Evolutionary conservation across 2,329 filamentous ascomycete species (phyloP).

Genomic region (Penicillium griseofulvum): DNA sequence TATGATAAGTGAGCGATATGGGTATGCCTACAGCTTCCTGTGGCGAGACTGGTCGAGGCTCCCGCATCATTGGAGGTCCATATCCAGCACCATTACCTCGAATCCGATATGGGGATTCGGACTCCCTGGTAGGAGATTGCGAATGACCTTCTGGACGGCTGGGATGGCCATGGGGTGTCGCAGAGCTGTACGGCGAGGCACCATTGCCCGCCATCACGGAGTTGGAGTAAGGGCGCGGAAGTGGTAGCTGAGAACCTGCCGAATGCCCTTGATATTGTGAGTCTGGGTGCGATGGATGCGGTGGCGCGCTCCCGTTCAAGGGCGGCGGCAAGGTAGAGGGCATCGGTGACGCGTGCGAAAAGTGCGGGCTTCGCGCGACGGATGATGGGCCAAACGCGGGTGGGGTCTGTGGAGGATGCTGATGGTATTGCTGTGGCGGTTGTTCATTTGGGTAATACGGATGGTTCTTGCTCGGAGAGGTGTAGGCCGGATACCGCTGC

Average conservation of each 20-base stretch:
- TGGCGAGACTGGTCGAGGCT: conserved; percentile 34
- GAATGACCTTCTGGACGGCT: conserved; percentile 37
- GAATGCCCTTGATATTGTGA: conserved; percentile 39
- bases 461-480: conserved; percentile 43
- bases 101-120: conserved; percentile 35
- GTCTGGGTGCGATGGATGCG: conserved; percentile 32
- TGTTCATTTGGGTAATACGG: conserved; percentile 44
- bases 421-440: conserved; percentile 34
- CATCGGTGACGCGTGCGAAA: conserved; percentile 41
- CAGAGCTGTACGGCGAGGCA: conserved; percentile 38
- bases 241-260: conserved; percentile 30
- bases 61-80: conserved; percentile 32
- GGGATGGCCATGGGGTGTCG: conserved; percentile 43
- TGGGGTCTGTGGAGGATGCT: conserved; percentile 43
- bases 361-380: conserved; percentile 42
- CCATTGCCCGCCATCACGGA: conserved; percentile 37
- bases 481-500: conserved; percentile 42
- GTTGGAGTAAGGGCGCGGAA: conserved; percentile 35
- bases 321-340: conserved; percentile 38
- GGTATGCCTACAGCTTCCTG: conserved; percentile 40
- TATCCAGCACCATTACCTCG: conserved; percentile 33
- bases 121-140: conserved; percentile 44
- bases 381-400: conserved; percentile 39
- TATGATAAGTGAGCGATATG: not conserved
- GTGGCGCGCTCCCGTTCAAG: conserved; percentile 38